These are phyloP conservation scores for Entelexis paramagnoliae DNA, from an alignment of 1,139 yeast genomes.

Conservation along the genomic window DNA sequence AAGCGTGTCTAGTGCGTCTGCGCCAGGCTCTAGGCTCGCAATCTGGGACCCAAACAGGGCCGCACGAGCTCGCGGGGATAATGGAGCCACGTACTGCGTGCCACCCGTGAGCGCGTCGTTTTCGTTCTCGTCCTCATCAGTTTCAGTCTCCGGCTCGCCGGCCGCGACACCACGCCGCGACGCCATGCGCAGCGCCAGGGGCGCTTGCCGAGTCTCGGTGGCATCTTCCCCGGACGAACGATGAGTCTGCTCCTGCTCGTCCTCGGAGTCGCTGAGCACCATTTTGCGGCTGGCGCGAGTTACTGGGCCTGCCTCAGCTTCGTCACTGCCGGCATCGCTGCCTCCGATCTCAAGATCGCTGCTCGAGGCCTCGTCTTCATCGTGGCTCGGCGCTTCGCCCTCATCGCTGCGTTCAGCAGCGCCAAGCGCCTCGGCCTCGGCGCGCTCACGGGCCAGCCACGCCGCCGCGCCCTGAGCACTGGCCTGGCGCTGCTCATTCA, in stretches of 20 bases:
- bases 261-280: slow-evolving; percentile 7
- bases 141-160: background rate
- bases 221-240: too few species aligned
- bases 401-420: slow-evolving; percentile 21
- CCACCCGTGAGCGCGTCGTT: background rate
- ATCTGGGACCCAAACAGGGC: background rate
- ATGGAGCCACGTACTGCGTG: slow-evolving; percentile 8
- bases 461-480: slow-evolving; percentile 19
- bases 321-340: background rate
- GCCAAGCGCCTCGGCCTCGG: slow-evolving; percentile 2
- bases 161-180: background rate
- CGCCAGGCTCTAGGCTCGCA: background rate
- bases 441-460: slow-evolving; percentile 8
- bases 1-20: background rate
- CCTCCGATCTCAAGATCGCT: slow-evolving; percentile 12
- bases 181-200: background rate
- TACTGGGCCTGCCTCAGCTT: background rate
- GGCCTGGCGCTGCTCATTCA: slow-evolving; percentile 21
- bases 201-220: too few species aligned
- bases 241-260: background rate
- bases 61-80: background rate
- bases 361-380: slow-evolving; percentile 29
- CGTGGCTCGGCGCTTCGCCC: slow-evolving; percentile 24
- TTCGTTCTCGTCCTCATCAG: slow-evolving; percentile 5
- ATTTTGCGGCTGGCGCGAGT: background rate